phyloP scores from a whole-genome alignment of 2,329 filamentous ascomycete genomes.

The Exophiala oligosperma region DNA sequence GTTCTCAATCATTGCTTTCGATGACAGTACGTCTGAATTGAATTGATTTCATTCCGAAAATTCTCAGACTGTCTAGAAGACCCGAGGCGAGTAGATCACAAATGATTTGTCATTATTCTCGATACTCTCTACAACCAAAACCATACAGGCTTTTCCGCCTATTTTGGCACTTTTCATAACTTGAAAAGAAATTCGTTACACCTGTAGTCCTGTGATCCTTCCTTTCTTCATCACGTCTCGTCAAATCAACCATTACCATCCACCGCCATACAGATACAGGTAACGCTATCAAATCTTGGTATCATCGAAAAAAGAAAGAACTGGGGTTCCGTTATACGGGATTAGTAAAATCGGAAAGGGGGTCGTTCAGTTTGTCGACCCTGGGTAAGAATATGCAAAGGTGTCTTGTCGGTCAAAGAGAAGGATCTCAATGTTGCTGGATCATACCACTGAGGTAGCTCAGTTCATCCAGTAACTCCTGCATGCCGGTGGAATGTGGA shows the following conservation, averaged over 20 bases:
- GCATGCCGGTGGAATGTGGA: constrained; percentile 42
- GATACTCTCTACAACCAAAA: background rate
- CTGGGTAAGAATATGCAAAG: background rate
- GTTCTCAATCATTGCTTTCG: no score
- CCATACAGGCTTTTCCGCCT: background rate
- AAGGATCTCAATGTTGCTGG: constrained; percentile 34
- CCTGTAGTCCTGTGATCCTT: background rate
- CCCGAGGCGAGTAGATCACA: no score
- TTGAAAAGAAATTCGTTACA: constrained; percentile 2
- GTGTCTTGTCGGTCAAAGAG: background rate
- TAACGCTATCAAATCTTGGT: background rate
- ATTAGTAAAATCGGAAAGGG: no score
- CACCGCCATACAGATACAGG: background rate
- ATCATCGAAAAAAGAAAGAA: no score
- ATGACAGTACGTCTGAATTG: no score
- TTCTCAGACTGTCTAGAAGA: no score
- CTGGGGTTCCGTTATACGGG: no score
- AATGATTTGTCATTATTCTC: background rate
- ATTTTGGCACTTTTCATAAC: background rate
- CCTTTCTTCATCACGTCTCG: background rate
- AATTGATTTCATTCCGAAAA: no score
- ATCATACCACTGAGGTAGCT: constrained; percentile 53
- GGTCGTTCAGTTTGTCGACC: background rate
- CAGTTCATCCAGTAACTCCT: constrained; percentile 52
- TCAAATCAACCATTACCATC: background rate